Evolutionary conservation across 305 asterid species (phyloP).

Genomic region (Coffea humblotiana): DNA sequence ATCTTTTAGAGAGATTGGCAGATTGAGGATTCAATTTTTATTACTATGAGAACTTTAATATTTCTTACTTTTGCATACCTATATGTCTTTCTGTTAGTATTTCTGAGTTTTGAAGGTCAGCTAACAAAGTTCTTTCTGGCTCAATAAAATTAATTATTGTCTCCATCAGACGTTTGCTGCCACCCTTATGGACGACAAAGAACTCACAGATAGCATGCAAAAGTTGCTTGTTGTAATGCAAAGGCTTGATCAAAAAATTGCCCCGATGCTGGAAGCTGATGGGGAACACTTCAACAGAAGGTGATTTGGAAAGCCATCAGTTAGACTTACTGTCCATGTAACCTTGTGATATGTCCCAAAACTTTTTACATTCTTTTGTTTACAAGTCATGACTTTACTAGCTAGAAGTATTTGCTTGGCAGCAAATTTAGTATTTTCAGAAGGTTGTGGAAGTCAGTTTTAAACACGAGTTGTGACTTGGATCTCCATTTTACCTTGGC

Average conservation of each 20-base stretch:
- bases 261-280: slow-evolving; percentile 82
- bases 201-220: slow-evolving; percentile 83
- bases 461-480: background rate
- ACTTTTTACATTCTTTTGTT: background rate
- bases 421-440: background rate
- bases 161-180: slow-evolving; percentile 76
- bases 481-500: background rate
- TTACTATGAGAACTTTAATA: background rate
- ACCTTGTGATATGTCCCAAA: background rate
- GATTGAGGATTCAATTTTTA: background rate
- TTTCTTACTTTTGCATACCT: background rate
- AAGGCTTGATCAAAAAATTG: slow-evolving; percentile 73
- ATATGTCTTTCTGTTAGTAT: background rate
- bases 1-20: background rate
- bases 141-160: slow-evolving; percentile 12
- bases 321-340: slow-evolving; percentile 16
- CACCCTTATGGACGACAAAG: slow-evolving; percentile 77
- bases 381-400: background rate
- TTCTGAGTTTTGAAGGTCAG: background rate
- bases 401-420: background rate
- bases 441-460: background rate
- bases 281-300: slow-evolving; percentile 78
- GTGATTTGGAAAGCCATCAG: slow-evolving; percentile 25
- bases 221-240: slow-evolving; percentile 87
- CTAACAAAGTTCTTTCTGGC: background rate